phyloP scores from a whole-genome alignment of 202 grass and related monocot genomes.

The Elaeis oleifera region DNA sequence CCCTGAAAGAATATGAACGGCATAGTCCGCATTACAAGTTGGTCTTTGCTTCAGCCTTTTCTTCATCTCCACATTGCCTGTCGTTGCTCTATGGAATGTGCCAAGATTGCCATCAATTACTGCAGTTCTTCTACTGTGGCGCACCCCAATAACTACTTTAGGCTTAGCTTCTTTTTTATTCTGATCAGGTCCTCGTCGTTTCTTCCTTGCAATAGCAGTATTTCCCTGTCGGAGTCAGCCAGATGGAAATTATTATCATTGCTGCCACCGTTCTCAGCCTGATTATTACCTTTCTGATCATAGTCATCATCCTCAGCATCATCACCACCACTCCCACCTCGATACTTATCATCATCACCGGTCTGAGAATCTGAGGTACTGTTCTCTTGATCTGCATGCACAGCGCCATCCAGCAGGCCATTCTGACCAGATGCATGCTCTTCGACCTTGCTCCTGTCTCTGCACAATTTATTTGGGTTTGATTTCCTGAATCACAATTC shows the following conservation, averaged over 20 bases:
- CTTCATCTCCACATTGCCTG: slow-evolving; percentile 36
- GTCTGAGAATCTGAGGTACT: slow-evolving; percentile 9
- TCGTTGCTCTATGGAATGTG: slow-evolving; percentile 14
- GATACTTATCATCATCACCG: slow-evolving; percentile 20
- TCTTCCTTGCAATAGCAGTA: slow-evolving; percentile 8
- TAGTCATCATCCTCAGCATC: slow-evolving; percentile 33
- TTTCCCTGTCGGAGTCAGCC: slow-evolving; percentile 23
- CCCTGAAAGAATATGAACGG: slow-evolving; percentile 2
- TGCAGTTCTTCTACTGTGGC: slow-evolving; percentile 25
- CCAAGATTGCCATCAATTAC: slow-evolving; percentile 21
- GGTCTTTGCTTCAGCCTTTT: slow-evolving; percentile 47
- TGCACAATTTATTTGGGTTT: no score
- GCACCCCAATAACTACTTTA: not conserved
- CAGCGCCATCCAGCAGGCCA: slow-evolving; percentile 11
- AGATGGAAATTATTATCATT: slow-evolving; percentile 19
- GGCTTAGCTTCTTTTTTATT: slow-evolving; percentile 18
- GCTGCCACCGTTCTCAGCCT: slow-evolving; percentile 12
- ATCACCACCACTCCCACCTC: slow-evolving; percentile 26
- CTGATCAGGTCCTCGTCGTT: slow-evolving; percentile 26
- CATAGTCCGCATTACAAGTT: slow-evolving; percentile 33
- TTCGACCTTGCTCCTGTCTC: slow-evolving; percentile 8
- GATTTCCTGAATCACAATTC: slow-evolving; percentile 6
- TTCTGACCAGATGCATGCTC: slow-evolving; percentile 14
- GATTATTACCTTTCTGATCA: slow-evolving; percentile 11
- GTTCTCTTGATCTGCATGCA: slow-evolving; percentile 2